These are phyloP conservation scores for Apiospora marii DNA, from an alignment of 2,329 filamentous ascomycete species.

Conservation along the genomic window DNA sequence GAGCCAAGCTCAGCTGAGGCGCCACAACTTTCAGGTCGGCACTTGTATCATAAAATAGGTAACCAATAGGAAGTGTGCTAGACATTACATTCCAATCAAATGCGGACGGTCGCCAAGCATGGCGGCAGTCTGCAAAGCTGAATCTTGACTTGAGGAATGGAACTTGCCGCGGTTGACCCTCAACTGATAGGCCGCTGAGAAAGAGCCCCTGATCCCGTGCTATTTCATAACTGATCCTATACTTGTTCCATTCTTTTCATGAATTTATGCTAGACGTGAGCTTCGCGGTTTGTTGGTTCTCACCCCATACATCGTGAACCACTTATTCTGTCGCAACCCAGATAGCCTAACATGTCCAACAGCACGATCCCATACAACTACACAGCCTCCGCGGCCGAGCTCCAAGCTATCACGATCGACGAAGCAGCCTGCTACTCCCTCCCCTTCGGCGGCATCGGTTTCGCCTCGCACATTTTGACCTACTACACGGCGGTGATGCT, in stretches of 20 bases:
- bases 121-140: neutral
- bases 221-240: neutral
- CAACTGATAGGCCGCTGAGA: neutral
- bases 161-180: neutral
- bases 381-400: neutral
- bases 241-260: neutral
- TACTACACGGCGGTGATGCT: neutral
- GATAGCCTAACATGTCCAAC: neutral
- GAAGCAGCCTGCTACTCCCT: neutral
- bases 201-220: no score
- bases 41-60: neutral
- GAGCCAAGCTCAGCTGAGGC: neutral
- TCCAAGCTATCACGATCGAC: neutral
- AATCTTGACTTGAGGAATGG: neutral
- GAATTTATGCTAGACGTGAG: neutral
- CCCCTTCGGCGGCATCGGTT: neutral
- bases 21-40: neutral
- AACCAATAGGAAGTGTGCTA: neutral
- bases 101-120: neutral
- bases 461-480: neutral
- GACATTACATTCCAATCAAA: neutral
- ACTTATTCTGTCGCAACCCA: neutral
- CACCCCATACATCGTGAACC: no score
- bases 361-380: neutral
- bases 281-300: neutral